Conservation (phyloP, 768 basidiomycete species). For the Amanita polypyramis region DNA sequence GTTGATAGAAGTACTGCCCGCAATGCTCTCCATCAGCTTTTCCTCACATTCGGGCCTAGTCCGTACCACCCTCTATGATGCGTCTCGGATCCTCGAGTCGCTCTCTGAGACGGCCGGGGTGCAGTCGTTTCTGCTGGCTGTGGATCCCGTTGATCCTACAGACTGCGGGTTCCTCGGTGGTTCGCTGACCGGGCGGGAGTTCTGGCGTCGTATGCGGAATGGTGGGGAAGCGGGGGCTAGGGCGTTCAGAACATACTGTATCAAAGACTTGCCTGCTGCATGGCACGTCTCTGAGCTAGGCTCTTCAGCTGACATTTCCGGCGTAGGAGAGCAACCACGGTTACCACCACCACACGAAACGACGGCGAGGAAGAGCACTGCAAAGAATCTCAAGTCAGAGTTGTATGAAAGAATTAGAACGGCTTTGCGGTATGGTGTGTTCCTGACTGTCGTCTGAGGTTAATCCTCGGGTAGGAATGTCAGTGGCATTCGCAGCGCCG, state of each 20-base stretch:
- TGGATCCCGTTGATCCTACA: constrained; percentile 36
- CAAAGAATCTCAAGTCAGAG: constrained; percentile 38
- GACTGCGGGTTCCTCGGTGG: constrained; percentile 58
- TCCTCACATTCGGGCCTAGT: constrained; percentile 24
- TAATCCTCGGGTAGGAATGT: constrained; percentile 25
- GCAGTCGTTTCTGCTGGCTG: constrained; percentile 53
- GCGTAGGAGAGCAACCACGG: constrained; percentile 4
- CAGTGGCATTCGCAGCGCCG: constrained; percentile 52
- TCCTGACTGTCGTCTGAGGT: constrained; percentile 1
- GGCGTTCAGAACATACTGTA: constrained; percentile 40
- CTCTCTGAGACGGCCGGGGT: constrained; percentile 37
- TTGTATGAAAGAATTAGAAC: constrained; percentile 45
- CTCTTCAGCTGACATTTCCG: constrained; percentile 3
- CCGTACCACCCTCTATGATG: constrained; percentile 32
- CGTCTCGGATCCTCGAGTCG: constrained; percentile 45
- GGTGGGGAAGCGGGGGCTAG: constrained; percentile 50
- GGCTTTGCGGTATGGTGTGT: constrained; percentile 35
- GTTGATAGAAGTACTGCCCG: constrained; percentile 7
- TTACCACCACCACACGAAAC: constrained; percentile 6
- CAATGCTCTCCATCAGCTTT: constrained; percentile 5
- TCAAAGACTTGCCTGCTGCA: constrained; percentile 17
- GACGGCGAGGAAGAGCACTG: constrained; percentile 16
- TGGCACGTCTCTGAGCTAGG: not conserved
- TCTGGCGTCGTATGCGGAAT: constrained; percentile 50
- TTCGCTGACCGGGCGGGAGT: constrained; percentile 48